Evolutionary conservation across 2,329 filamentous ascomycete species (phyloP), one percentile per base, ranked within the genome.

Genomic region (Leptosphaerulina australis): DNA sequence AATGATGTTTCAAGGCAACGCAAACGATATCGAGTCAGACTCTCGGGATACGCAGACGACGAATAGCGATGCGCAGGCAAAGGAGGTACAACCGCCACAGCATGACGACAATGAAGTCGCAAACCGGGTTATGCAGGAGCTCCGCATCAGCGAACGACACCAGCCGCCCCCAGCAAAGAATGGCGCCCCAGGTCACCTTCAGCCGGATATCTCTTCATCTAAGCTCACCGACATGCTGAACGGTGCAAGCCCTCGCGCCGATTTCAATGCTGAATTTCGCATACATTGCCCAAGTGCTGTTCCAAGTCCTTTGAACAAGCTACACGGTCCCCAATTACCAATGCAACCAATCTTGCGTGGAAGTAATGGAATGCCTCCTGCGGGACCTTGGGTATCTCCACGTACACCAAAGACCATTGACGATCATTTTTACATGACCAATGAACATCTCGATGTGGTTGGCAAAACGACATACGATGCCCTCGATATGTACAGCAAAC

Each of bases 361-460:
- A 3, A 29, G 29, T 6, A 18, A 5, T 7, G 37, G 21, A 12
- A 12, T 22, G 5, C n/a, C 15, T 20, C 17, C 49, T 7, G 37
- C 47, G 14, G 24, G 43, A 4, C 43, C 38, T 24, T 46, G 40
- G 17, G 18, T 26, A 5, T 36, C 44, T 5, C 48, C 44, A 7
- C 43, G 36, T 3, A 46, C 55, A 26, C 56, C 54, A 15, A 62
- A 53, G 38, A 49, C 39, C 6, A 56, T 63, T 12, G 57, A 62
- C 4, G 64, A 67, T n/a, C 68, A 71, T 45, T 72, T 74, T 56
- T 65, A 56, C 51, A 69, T 70, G 62, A 63, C 62, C 7, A 70
- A 72, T 38, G 62, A 68, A 38, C 71, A 74, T 54, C 63, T 74
- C 15, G 70, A 72, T 28, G 60, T 68, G 5, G 55, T 68, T 1